phyloP scores from a whole-genome alignment of 176 grass and related monocot genomes.

The Triticum monococcum region DNA sequence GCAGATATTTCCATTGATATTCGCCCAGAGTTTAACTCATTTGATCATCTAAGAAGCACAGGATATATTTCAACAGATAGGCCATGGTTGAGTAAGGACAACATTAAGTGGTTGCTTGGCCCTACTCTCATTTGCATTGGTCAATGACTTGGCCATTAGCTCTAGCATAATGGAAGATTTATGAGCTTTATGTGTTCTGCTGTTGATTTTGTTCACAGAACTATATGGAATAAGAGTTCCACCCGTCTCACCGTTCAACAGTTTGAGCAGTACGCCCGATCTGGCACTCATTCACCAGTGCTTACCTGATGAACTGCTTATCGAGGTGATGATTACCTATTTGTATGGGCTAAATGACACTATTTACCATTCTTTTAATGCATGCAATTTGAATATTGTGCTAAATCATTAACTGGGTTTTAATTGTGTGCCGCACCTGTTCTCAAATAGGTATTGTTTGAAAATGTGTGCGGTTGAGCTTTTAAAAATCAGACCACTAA shows the following conservation, averaged over 20 bases:
- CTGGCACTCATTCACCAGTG: conserved; percentile 74
- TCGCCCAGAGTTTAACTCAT: conserved; percentile 49
- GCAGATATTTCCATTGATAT: conserved; percentile 73
- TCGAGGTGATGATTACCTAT: conserved; percentile 54
- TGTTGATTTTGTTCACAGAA: conserved; percentile 45
- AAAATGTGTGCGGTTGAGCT: background rate
- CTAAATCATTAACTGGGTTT: background rate
- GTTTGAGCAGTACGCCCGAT: conserved; percentile 73
- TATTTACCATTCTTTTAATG: conserved; percentile 4
- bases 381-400: background rate
- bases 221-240: conserved; percentile 91
- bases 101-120: conserved; percentile 21
- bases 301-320: conserved; percentile 86
- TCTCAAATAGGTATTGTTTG: background rate
- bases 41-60: conserved; percentile 56
- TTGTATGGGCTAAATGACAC: background rate
- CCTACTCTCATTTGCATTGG: conserved; percentile 3
- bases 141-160: conserved; percentile 15
- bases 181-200: conserved; percentile 9
- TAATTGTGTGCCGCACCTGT: background rate
- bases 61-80: conserved; percentile 75
- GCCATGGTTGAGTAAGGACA: conserved; percentile 89
- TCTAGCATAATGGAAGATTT: conserved; percentile 15
- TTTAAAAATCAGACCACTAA: background rate
- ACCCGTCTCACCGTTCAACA: conserved; percentile 62